Base-by-base conservation (phyloP, 1,139 yeast genomes). In the Yamadazyma triangularis region DNA sequence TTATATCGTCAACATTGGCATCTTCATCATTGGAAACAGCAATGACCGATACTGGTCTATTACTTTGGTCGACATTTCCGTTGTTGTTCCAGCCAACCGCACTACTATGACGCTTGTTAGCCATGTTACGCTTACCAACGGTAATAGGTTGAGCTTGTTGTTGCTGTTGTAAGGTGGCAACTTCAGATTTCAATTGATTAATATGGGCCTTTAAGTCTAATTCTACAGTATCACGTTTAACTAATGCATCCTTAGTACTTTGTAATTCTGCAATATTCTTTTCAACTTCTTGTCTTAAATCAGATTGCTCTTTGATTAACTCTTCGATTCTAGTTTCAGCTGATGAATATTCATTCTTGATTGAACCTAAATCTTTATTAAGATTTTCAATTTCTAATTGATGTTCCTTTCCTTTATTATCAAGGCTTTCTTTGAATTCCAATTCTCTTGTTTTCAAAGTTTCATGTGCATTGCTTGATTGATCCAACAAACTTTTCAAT, bases 181-280 rank as follows among this genome's bases (percentile, higher is more conserved):
- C 62, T 51, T 81, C 87, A 26, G 68, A 66, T 53, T 83, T 83
- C 54, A 85, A 67, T 48, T 81, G 79, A 38, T 77, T 78, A 36
- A 83, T 79, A 36, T 82, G 79, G 27, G 74, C 68, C 50, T 79
- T 79, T 51, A 86, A 61, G 42, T 81, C 87, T 26, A 71, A 75
- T 44, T 82, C 91, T 45, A 79, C 77, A 15, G 79, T 73, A 40
- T 77, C 79, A 39, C 79, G 73, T 47, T 80, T 80, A 22, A 73
- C 61, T 31, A 87, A 65, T 30, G 77, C 77, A 31, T 68, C 71
- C 56, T 75, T 79, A 4, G 85, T 83, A 27, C 67, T 59, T 35
- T 76, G 73, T 47, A 88, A 70, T 47, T 80, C 81, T 31, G 72
- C 77, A 32, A 82, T 56, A 27, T 79, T 79, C 26, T 69, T 66